Percentiles rank a stretch among this genome's conserved stretches.
phyloP scores from a whole-genome alignment of 2,329 filamentous ascomycete species.

The Mariannaea elegans region DNA sequence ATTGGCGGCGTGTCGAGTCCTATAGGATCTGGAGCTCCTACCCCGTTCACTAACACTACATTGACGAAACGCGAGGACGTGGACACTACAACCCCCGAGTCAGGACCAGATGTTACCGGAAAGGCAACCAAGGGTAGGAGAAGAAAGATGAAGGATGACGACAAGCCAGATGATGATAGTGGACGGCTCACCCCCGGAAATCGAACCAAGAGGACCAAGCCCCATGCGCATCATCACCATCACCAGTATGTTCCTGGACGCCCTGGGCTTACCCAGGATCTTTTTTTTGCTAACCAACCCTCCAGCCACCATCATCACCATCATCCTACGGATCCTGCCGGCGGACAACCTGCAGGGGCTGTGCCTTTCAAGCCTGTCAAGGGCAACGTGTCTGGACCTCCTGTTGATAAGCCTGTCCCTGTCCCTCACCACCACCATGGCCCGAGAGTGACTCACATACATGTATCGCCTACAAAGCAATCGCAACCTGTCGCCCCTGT shows the following conservation, averaged over 20 bases:
- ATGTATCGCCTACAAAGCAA: constrained; percentile 34
- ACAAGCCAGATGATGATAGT: constrained; percentile 73
- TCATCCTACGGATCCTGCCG: constrained; percentile 57
- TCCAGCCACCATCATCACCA: constrained; percentile 65
- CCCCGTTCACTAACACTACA: constrained; percentile 56
- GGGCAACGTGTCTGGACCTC: constrained; percentile 54
- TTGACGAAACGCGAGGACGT: constrained; percentile 63
- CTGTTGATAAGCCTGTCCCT: constrained; percentile 51
- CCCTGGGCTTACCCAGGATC: background rate
- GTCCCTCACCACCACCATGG: constrained; percentile 60
- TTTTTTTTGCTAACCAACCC: constrained; percentile 31
- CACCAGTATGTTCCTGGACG: constrained; percentile 64
- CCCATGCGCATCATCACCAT: constrained; percentile 71
- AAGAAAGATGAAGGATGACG: constrained; percentile 81
- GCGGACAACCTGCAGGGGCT: constrained; percentile 52
- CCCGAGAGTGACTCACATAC: constrained; percentile 43
- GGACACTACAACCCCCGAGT: constrained; percentile 56
- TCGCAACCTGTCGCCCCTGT: constrained; percentile 33
- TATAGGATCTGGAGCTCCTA: constrained; percentile 50
- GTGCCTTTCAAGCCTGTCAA: constrained; percentile 62
- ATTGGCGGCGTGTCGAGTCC: constrained; percentile 63
- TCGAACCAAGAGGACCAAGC: constrained; percentile 73
- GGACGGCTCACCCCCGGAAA: constrained; percentile 69
- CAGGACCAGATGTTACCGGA: constrained; percentile 49
- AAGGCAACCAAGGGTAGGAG: constrained; percentile 64